These are phyloP conservation scores for Claviceps spartinae DNA, from an alignment of 2,329 filamentous ascomycete genomes.

Conservation along the genomic window DNA sequence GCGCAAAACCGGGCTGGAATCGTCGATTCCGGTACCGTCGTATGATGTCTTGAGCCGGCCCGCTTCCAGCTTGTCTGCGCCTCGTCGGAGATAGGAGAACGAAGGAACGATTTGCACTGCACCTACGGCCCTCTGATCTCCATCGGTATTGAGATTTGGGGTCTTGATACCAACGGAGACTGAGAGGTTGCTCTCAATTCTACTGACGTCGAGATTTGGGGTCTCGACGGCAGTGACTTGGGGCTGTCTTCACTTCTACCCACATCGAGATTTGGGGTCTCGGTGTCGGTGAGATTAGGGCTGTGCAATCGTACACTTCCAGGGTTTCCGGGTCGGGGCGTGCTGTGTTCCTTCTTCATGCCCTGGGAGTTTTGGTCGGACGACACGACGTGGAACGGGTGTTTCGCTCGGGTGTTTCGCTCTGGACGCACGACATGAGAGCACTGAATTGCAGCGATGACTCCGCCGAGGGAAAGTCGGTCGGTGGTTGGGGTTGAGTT, in stretches of 20 bases:
- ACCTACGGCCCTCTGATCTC: too few relatives aligned
- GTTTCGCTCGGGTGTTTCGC: constrained; percentile 13
- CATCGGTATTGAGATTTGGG: too few relatives aligned
- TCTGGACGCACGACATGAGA: constrained; percentile 18
- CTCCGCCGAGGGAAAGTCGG: constrained; percentile 13
- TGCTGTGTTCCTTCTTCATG: not conserved
- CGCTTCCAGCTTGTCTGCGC: constrained; percentile 29
- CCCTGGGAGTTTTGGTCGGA: constrained; percentile 6
- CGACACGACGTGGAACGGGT: constrained; percentile 8
- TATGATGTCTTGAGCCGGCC: constrained; percentile 38
- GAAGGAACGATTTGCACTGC: not conserved
- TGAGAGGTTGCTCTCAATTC: too few relatives aligned
- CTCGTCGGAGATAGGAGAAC: constrained; percentile 22
- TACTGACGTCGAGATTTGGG: too few relatives aligned
- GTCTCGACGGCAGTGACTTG: too few relatives aligned
- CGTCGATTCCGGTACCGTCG: constrained; percentile 33
- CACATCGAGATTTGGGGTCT: too few relatives aligned
- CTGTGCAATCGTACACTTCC: too few relatives aligned
- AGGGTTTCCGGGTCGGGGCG: too few relatives aligned
- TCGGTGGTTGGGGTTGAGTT: too few relatives aligned
- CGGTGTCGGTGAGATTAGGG: too few relatives aligned
- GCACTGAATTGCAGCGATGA: constrained; percentile 8
- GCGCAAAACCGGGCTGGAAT: constrained; percentile 61
- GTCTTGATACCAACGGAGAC: too few relatives aligned
- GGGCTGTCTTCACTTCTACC: too few relatives aligned